These are phyloP conservation scores for Actinidia chinensis DNA, from an alignment of 179 eudicot genomes.

Conservation along the genomic window DNA sequence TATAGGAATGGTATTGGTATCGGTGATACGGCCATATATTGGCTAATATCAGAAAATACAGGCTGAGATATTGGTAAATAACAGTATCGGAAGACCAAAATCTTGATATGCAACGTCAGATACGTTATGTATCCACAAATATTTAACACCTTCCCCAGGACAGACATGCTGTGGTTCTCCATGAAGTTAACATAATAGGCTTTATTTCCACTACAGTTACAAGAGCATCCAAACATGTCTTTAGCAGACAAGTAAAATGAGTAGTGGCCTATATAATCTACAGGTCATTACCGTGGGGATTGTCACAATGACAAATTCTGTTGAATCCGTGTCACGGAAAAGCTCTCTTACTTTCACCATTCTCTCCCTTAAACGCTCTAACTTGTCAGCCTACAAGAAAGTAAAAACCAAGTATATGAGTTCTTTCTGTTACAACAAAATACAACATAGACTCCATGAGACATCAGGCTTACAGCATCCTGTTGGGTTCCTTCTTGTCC, in stretches of 20 bases:
- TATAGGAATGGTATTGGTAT: too few species aligned
- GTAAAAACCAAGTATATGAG: neutral
- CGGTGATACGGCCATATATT: too few species aligned
- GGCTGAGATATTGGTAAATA: too few species aligned
- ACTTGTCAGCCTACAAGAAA: conserved; percentile 61
- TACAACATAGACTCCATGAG: neutral
- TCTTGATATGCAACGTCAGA: too few species aligned
- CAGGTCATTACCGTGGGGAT: conserved; percentile 78
- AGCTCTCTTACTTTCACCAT: conserved; percentile 95
- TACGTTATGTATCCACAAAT: too few species aligned
- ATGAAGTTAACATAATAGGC: too few species aligned
- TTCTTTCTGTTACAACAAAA: neutral
- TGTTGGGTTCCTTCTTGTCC: conserved; percentile 60
- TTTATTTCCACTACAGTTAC: neutral
- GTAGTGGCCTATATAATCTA: neutral
- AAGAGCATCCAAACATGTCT: neutral
- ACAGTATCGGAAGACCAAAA: too few species aligned
- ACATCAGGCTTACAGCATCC: conserved; percentile 63
- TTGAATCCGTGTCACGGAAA: conserved; percentile 81
- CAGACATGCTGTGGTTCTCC: too few species aligned
- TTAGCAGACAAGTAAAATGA: neutral
- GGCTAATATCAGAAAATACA: too few species aligned
- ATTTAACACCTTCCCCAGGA: too few species aligned
- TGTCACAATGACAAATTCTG: conserved; percentile 95
- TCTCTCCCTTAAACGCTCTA: conserved; percentile 80